phyloP scores from a whole-genome alignment of 2,329 filamentous ascomycete genomes.

The Arthrinium puccinioides region DNA sequence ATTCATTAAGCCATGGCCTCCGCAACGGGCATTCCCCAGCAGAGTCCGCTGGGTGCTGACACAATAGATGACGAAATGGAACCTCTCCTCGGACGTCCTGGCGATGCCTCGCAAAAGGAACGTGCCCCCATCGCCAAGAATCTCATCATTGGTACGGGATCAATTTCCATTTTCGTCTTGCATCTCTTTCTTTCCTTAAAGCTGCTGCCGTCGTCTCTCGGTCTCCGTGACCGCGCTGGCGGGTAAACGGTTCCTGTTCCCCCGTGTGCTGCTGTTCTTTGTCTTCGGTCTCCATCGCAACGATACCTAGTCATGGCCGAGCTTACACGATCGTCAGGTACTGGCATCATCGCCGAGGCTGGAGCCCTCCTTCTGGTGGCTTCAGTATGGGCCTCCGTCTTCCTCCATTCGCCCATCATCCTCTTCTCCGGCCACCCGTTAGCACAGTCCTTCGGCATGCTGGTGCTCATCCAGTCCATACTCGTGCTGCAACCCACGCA shows the following conservation, averaged over 20 bases:
- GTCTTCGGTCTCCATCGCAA: too few relatives aligned
- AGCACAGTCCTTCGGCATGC: conserved; percentile 56
- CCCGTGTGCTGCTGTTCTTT: too few relatives aligned
- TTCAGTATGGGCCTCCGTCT: conserved; percentile 71
- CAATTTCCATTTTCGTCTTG: conserved; percentile 1
- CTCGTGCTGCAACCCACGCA: conserved; percentile 84
- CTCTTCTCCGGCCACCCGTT: conserved; percentile 89
- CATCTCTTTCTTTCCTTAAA: conserved; percentile 1
- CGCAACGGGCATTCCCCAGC: conserved; percentile 57
- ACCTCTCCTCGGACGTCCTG: conserved; percentile 62
- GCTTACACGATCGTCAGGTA: conserved; percentile 50
- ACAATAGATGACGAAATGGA: conserved; percentile 32
- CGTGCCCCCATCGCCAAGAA: conserved; percentile 61
- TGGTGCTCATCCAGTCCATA: conserved; percentile 72
- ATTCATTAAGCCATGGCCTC: conserved; percentile 50
- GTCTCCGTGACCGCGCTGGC: not conserved
- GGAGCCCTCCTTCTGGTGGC: conserved; percentile 69
- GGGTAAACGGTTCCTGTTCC: too few relatives aligned
- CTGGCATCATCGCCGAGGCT: conserved; percentile 71
- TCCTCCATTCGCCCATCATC: conserved; percentile 56
- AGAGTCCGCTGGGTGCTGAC: conserved; percentile 8
- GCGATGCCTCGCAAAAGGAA: conserved; percentile 65
- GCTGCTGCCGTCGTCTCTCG: not conserved
- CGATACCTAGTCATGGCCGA: conserved; percentile 16
- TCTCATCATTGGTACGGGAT: conserved; percentile 60